Evolutionary conservation across 2,329 filamentous ascomycete genomes (phyloP).

Genomic region (Cladosporium halotolerans): DNA sequence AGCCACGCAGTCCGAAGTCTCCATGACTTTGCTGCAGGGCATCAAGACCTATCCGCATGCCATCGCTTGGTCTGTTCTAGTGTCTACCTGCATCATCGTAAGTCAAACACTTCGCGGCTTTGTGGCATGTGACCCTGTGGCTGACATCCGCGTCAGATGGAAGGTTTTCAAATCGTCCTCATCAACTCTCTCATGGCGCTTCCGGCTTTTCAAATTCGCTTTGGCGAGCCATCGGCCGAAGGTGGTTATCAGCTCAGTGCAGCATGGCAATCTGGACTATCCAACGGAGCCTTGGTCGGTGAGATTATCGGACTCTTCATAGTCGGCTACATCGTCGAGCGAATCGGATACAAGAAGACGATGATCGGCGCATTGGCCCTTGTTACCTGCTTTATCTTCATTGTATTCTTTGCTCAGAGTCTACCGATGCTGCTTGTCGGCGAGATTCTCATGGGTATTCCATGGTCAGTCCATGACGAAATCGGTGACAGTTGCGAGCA

Average conservation of each 20-base stretch:
- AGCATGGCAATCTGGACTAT: constrained; percentile 53
- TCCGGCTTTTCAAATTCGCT: constrained; percentile 29
- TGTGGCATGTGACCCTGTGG: too few species aligned
- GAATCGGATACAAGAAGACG: constrained; percentile 39
- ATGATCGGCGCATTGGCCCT: constrained; percentile 52
- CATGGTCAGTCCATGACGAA: constrained; percentile 11
- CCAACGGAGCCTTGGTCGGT: constrained; percentile 53
- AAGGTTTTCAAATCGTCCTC: constrained; percentile 36
- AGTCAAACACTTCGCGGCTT: too few species aligned
- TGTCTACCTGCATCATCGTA: constrained; percentile 31
- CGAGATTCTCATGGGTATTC: constrained; percentile 33
- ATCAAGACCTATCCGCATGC: constrained; percentile 31
- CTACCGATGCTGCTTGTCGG: constrained; percentile 27
- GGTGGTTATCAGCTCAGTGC: constrained; percentile 44
- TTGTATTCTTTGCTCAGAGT: constrained; percentile 8
- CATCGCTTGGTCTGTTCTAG: constrained; percentile 32
- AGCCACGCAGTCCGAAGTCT: constrained; percentile 28
- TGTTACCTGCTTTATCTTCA: constrained; percentile 49
- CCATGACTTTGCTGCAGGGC: constrained; percentile 31
- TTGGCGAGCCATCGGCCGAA: constrained; percentile 35
- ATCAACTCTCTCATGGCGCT: constrained; percentile 31
- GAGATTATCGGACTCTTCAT: constrained; percentile 62
- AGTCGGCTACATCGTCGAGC: constrained; percentile 59
- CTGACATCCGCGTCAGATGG: constrained; percentile 24
- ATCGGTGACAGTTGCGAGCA: not conserved